Conservation (phyloP, 2,329 filamentous ascomycete genomes). For the Alternaria viburni region DNA sequence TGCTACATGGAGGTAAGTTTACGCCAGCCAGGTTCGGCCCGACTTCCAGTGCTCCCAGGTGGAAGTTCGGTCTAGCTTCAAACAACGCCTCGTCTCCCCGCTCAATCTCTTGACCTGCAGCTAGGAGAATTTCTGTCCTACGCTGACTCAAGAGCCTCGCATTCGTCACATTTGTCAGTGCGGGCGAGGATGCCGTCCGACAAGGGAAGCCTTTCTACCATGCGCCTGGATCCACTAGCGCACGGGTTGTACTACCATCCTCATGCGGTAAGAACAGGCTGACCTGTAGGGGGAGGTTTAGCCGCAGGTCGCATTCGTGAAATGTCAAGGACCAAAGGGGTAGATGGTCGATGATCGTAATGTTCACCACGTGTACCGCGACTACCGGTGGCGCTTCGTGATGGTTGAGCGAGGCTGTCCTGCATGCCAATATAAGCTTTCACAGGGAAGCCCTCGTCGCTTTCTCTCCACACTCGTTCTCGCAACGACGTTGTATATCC, state of each 20-base stretch:
- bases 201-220: neutral
- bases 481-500: neutral
- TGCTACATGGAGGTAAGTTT: neutral
- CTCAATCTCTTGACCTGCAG: neutral
- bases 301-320: neutral
- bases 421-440: constrained; percentile 8
- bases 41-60: neutral
- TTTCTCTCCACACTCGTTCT: neutral
- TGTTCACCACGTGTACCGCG: constrained; percentile 1
- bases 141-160: neutral
- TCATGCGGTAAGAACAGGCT: neutral
- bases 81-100: neutral
- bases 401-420: neutral
- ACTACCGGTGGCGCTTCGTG: neutral
- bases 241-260: neutral
- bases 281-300: neutral
- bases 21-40: neutral
- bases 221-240: neutral
- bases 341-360: constrained; percentile 5
- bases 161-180: neutral
- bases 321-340: neutral
- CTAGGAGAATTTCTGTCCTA: neutral
- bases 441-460: neutral
- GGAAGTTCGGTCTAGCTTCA: neutral
- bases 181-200: neutral